phyloP scores from a whole-genome alignment of 1,139 yeast genomes.

The Protomyces arabidopsidicola region DNA sequence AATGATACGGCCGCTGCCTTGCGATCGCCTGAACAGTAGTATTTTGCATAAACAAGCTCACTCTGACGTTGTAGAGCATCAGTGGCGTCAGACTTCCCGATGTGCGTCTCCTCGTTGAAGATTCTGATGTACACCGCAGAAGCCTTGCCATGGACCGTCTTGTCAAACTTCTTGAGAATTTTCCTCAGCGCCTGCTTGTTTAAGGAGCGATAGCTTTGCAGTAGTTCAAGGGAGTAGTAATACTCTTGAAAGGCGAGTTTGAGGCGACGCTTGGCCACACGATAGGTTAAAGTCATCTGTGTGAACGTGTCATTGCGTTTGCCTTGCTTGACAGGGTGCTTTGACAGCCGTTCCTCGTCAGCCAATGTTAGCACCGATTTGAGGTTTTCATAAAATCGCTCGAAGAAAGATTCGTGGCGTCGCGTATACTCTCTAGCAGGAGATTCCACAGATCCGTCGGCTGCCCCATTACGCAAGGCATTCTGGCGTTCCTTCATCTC shows the following conservation, averaged over 20 bases:
- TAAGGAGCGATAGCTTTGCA: constrained; percentile 68
- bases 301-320: constrained; percentile 24
- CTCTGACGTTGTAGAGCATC: constrained; percentile 59
- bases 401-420: not conserved
- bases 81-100: constrained; percentile 60
- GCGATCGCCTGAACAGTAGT: constrained; percentile 67
- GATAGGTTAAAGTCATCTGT: constrained; percentile 32
- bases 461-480: constrained; percentile 30
- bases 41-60: constrained; percentile 63
- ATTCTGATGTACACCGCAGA: constrained; percentile 56
- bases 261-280: constrained; percentile 67
- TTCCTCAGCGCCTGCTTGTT: constrained; percentile 87
- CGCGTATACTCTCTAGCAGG: constrained; percentile 1
- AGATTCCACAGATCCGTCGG: not conserved
- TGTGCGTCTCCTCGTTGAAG: constrained; percentile 49
- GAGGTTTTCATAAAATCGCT: not conserved
- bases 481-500: constrained; percentile 56
- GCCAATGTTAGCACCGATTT: constrained; percentile 6
- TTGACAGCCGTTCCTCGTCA: constrained; percentile 6
- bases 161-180: constrained; percentile 84
- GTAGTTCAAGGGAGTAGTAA: constrained; percentile 71
- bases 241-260: constrained; percentile 74
- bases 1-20: constrained; percentile 71
- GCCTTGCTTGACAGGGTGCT: constrained; percentile 3
- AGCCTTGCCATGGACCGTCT: constrained; percentile 52